Evolutionary conservation across 345 rosid species (phyloP).

Genomic region (Nasturtium officinale): DNA sequence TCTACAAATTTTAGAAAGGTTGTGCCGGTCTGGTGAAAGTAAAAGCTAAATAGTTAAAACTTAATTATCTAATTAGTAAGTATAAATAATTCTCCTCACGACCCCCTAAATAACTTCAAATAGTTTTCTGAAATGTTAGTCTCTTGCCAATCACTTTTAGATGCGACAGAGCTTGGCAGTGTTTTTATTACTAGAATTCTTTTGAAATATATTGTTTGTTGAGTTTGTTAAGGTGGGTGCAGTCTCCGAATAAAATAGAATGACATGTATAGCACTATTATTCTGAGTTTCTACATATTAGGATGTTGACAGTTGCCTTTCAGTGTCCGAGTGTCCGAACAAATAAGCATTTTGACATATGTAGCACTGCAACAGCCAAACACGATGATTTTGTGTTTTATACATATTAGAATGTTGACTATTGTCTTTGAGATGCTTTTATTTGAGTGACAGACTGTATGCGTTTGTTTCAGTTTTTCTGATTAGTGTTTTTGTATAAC

Average conservation of each 20-base stretch:
- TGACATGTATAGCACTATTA: background rate
- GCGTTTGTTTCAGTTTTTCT: background rate
- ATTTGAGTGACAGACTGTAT: slow-evolving; percentile 6
- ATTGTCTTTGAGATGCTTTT: slow-evolving; percentile 1
- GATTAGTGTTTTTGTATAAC: background rate
- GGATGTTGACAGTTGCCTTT: slow-evolving; percentile 14
- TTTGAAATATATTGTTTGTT: background rate
- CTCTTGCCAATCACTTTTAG: background rate
- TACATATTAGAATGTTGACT: background rate
- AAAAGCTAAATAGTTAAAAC: no score
- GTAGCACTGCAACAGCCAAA: background rate
- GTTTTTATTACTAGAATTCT: background rate
- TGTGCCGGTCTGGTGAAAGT: no score
- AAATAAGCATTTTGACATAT: background rate
- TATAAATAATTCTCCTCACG: background rate
- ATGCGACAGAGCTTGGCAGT: slow-evolving; percentile 16
- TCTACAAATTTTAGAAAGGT: background rate
- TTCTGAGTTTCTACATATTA: slow-evolving; percentile 22
- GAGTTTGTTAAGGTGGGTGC: background rate
- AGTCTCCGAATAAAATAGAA: slow-evolving; percentile 1
- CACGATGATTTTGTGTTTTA: background rate
- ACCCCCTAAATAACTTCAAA: slow-evolving; percentile 1
- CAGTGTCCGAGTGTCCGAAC: background rate
- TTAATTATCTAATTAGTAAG: background rate
- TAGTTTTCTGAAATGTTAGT: background rate